Evolutionary conservation across 1,139 yeast species (phyloP).

Genomic region (Candida anutae): DNA sequence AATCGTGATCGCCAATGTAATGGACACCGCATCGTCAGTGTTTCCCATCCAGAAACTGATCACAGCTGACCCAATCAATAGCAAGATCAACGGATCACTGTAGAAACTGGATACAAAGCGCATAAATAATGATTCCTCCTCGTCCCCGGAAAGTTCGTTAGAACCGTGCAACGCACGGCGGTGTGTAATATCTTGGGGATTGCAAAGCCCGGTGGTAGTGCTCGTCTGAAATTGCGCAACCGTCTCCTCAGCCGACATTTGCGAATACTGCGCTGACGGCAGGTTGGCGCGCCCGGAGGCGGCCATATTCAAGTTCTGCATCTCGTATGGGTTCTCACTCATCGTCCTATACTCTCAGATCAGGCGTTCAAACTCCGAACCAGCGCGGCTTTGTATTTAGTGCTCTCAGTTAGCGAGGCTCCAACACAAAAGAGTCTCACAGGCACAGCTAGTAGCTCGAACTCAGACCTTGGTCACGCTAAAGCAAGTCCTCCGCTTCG

Average conservation of each 20-base stretch:
- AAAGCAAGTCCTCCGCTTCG: too few species aligned
- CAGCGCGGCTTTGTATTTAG: too few species aligned
- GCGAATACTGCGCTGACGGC: slow-evolving; percentile 50
- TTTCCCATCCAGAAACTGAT: slow-evolving; percentile 87
- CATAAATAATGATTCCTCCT: slow-evolving; percentile 61
- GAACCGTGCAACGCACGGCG: slow-evolving; percentile 71
- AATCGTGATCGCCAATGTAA: slow-evolving; percentile 78
- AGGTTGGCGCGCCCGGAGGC: slow-evolving; percentile 19
- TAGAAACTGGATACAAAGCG: slow-evolving; percentile 75
- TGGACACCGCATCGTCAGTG: slow-evolving; percentile 85
- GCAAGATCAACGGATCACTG: slow-evolving; percentile 80
- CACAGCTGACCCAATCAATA: slow-evolving; percentile 81
- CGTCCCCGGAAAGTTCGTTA: slow-evolving; percentile 66
- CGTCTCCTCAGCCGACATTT: slow-evolving; percentile 54
- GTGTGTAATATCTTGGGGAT: slow-evolving; percentile 60
- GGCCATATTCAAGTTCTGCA: slow-evolving; percentile 13
- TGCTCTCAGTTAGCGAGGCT: too few species aligned
- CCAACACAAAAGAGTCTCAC: too few species aligned
- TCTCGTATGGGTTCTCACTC: slow-evolving; percentile 28
- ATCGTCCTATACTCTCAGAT: too few species aligned
- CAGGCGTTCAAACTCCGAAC: too few species aligned
- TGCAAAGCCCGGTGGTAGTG: slow-evolving; percentile 47
- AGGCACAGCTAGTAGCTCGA: too few species aligned
- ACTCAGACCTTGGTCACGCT: too few species aligned
- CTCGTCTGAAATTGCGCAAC: slow-evolving; percentile 57